Evolutionary conservation across 2,329 filamentous ascomycete genomes (phyloP), one percentile per base, ranked within the genome.

Genomic region (Pyrenochaeta sp.): DNA sequence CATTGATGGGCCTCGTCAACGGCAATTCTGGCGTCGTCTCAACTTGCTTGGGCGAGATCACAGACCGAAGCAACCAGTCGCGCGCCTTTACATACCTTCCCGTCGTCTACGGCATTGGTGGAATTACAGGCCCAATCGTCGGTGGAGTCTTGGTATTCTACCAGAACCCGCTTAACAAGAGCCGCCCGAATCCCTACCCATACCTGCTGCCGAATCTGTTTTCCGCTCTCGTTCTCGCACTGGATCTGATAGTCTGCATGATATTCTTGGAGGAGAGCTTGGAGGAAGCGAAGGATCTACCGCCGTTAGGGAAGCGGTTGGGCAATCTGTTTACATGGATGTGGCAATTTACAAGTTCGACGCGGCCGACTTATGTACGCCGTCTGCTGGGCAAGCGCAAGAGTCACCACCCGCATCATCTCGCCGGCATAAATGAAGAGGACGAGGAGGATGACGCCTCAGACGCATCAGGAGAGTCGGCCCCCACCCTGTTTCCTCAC

Each of bases 1-100:
- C 90, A 1, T 81, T 93, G 62, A 97, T 98, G 93, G 95, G 95
- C 3, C 76, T 96, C 52, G 87, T 97, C 50, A 99, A 98, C 76
- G 95, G 95, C 51, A 99, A 99, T 71, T 93, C 95, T 30, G 94
- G 92, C 4, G 89, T 97, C 12, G 93, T 99, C 13, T 94, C 92
- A 7, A 97, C 95, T 0, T 96, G 94, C 48, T 78, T 99, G 48
- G 95, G 95, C 40, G 95, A 99, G 77, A 90, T 99, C 51, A 99
- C 95, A 1, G 93, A 98, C 74, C 88, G 92, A 53, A 95, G 90
- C 63, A 99, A 99, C 76, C 95, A 99, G 82, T 95, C 92, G 72
- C 86, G 86, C 52, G 95, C 93, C 0, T 99, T 99, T 71, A 95
- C 91, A 1, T 99, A 97, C 80, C 82, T 99, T 42, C 95, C 95